Percentiles rank a stretch among this genome's conserved stretches.
Evolutionary conservation across 345 rosid genomes (phyloP).

Genomic region (Sapria himalayana): DNA sequence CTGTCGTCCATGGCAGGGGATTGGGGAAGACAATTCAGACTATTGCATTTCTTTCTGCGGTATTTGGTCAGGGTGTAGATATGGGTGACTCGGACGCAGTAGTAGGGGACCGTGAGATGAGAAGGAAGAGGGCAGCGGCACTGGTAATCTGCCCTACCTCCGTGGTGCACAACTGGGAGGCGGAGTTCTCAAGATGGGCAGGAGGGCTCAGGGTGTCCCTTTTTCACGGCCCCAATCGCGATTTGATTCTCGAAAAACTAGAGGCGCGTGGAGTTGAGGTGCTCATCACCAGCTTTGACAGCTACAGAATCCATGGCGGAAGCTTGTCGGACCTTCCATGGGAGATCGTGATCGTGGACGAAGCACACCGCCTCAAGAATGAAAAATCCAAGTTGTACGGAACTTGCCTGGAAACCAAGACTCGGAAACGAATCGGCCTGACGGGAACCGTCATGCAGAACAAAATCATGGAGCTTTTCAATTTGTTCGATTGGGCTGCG

Average conservation of each 20-base stretch:
- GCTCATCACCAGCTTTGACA: slow-evolving; percentile 70
- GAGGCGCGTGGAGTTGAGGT: slow-evolving; percentile 44
- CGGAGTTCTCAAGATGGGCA: slow-evolving; percentile 76
- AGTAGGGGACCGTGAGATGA: slow-evolving; percentile 11
- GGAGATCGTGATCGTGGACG: slow-evolving; percentile 84
- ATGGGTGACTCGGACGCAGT: slow-evolving; percentile 10
- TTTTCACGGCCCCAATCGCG: slow-evolving; percentile 70
- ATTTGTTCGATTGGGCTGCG: slow-evolving; percentile 80
- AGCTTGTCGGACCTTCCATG: slow-evolving; percentile 45
- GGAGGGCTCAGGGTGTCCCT: slow-evolving; percentile 36
- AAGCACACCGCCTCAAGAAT: slow-evolving; percentile 80
- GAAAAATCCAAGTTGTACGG: slow-evolving; percentile 76
- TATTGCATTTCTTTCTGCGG: slow-evolving; percentile 81
- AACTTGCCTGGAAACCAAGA: slow-evolving; percentile 45
- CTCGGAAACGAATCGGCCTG: slow-evolving; percentile 51
- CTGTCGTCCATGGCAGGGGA: too few relatives aligned
- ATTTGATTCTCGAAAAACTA: slow-evolving; percentile 52
- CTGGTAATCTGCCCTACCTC: slow-evolving; percentile 77
- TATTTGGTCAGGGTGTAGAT: slow-evolving; percentile 57
- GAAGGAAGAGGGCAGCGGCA: slow-evolving; percentile 29
- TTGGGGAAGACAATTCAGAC: slow-evolving; percentile 92
- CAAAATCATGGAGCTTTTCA: slow-evolving; percentile 73
- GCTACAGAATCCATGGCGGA: slow-evolving; percentile 54
- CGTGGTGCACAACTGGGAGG: slow-evolving; percentile 83
- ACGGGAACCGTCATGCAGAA: slow-evolving; percentile 93